Evolutionary conservation across 306 rosid species (phyloP).

Genomic region (Vachellia pachyceras): DNA sequence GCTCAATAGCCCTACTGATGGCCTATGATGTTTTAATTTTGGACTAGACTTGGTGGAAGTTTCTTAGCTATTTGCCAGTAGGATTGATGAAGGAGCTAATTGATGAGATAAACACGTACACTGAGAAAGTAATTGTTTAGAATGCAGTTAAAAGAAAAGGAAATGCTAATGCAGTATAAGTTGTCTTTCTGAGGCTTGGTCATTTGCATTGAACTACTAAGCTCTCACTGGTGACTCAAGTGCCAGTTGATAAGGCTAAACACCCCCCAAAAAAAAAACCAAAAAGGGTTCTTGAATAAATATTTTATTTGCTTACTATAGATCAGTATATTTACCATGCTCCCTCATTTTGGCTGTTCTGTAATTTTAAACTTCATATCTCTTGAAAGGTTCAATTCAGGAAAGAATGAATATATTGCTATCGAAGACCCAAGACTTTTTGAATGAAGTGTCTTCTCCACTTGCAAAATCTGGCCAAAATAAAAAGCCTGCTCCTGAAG

Average conservation of each 20-base stretch:
- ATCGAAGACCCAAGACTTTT: slow-evolving; percentile 76
- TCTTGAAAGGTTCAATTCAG: slow-evolving; percentile 63
- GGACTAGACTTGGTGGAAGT: not conserved
- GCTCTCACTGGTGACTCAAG: not conserved
- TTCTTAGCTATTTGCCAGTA: not conserved
- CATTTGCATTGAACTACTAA: not conserved
- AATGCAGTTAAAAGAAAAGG: not conserved
- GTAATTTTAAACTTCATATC: not conserved
- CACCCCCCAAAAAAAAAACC: too few species aligned
- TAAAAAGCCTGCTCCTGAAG: slow-evolving; percentile 56
- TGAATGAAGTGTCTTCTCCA: slow-evolving; percentile 81
- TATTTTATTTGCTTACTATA: not conserved
- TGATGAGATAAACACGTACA: not conserved
- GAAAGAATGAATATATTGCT: slow-evolving; percentile 71
- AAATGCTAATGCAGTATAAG: not conserved
- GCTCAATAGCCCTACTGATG: not conserved
- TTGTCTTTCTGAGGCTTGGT: not conserved
- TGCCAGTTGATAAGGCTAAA: not conserved
- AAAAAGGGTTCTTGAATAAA: too few species aligned
- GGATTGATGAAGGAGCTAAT: not conserved
- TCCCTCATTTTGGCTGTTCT: slow-evolving; percentile 28
- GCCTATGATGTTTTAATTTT: not conserved
- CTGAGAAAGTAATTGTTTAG: not conserved
- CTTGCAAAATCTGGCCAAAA: slow-evolving; percentile 63
- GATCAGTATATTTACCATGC: not conserved